phyloP scores from a whole-genome alignment of 176 grass and related monocot species.

The Poa annua region DNA sequence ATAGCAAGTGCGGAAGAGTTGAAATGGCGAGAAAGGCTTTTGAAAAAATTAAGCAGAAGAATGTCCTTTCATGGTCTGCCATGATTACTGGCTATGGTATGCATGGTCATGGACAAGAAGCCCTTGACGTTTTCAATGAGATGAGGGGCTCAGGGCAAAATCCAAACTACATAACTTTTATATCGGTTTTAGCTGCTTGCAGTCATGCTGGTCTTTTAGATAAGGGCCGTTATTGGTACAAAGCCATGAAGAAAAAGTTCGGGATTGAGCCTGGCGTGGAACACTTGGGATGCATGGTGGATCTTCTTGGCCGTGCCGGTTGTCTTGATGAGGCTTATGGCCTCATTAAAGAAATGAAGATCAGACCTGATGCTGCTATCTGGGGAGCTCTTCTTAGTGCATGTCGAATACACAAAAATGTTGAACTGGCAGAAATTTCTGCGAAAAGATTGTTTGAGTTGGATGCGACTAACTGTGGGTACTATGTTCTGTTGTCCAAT shows the following conservation, averaged over 20 bases:
- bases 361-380: slow-evolving; percentile 74
- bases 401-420: slow-evolving; percentile 83
- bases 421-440: slow-evolving; percentile 80
- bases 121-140: slow-evolving; percentile 65
- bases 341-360: slow-evolving; percentile 83
- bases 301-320: slow-evolving; percentile 79
- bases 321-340: slow-evolving; percentile 81
- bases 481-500: slow-evolving; percentile 86
- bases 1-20: slow-evolving; percentile 87
- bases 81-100: slow-evolving; percentile 89
- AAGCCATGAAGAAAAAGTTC: slow-evolving; percentile 67
- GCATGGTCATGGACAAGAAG: slow-evolving; percentile 69
- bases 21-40: slow-evolving; percentile 78
- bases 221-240: slow-evolving; percentile 74
- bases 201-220: slow-evolving; percentile 83
- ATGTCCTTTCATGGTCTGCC: slow-evolving; percentile 86
- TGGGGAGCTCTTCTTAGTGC: slow-evolving; percentile 90
- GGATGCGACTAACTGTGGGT: slow-evolving; percentile 74
- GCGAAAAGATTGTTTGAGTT: slow-evolving; percentile 76
- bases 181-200: slow-evolving; percentile 84
- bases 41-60: slow-evolving; percentile 67
- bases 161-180: slow-evolving; percentile 89
- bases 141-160: slow-evolving; percentile 69
- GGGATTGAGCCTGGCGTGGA: slow-evolving; percentile 74
- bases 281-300: slow-evolving; percentile 87